phyloP scores from a whole-genome alignment of 495 filamentous ascomycete genomes.

The Neurospora pannonica region DNA sequence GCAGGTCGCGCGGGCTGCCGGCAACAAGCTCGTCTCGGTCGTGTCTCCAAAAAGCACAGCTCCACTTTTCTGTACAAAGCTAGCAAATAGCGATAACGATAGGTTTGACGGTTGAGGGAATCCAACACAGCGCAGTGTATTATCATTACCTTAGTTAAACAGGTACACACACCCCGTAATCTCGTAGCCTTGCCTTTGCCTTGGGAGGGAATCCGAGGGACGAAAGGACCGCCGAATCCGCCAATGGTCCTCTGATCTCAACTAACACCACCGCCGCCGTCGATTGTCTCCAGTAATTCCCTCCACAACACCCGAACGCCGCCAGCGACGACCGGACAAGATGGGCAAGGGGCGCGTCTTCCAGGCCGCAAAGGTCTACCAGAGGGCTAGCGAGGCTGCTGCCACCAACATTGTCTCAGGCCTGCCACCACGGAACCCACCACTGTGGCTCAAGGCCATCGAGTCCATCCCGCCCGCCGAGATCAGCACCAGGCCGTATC shows the following conservation, averaged over 20 bases:
- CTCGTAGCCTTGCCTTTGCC: not conserved
- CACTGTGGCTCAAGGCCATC: constrained; percentile 71
- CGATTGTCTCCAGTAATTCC: not conserved
- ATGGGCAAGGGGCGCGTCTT: constrained; percentile 46
- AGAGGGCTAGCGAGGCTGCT: constrained; percentile 50
- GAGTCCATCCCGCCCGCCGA: constrained; percentile 70
- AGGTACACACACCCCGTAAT: not conserved
- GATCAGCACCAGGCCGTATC: constrained; percentile 56
- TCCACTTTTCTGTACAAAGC: not conserved
- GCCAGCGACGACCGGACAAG: not conserved
- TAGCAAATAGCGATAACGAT: not conserved
- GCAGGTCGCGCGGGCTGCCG: not conserved
- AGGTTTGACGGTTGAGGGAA: not conserved
- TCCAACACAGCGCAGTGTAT: not conserved
- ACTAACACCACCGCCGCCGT: not conserved
- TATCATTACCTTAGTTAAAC: not conserved
- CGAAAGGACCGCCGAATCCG: not conserved
- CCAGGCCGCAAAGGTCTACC: constrained; percentile 62
- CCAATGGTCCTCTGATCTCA: not conserved
- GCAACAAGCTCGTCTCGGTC: not conserved
- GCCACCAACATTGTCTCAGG: constrained; percentile 32
- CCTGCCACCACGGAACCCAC: constrained; percentile 28
- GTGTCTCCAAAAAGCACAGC: not conserved
- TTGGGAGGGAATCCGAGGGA: not conserved
- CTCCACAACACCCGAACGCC: not conserved